These are phyloP conservation scores for Comarum palustre DNA, from an alignment of 306 rosid species.

Conservation along the genomic window DNA sequence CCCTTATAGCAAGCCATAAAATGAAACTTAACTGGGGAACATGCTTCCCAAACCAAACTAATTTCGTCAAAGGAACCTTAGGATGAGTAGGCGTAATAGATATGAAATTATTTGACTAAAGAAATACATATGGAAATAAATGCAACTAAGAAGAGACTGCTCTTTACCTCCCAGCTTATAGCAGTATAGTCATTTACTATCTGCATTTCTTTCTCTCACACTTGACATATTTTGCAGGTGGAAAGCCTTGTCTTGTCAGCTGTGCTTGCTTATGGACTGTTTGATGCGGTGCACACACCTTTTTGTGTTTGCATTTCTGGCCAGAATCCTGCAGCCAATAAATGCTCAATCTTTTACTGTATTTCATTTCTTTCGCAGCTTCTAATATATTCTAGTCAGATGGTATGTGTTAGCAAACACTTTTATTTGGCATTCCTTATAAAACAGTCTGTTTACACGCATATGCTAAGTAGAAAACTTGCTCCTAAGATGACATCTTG, in stretches of 20 bases:
- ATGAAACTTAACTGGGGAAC: no score
- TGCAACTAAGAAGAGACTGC: neutral
- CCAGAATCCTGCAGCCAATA: constrained; percentile 18
- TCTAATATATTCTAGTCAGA: neutral
- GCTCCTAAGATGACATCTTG: neutral
- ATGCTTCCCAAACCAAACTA: no score
- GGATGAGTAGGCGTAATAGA: no score
- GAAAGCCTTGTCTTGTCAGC: constrained; percentile 10
- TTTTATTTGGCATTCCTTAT: neutral
- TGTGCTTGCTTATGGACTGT: constrained; percentile 20
- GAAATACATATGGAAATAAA: no score
- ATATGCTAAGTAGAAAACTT: neutral
- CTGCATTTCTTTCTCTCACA: neutral
- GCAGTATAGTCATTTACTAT: neutral
- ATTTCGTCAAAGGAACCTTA: no score
- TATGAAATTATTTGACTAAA: no score
- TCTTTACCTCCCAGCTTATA: no score
- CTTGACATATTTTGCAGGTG: neutral
- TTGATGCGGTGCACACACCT: neutral
- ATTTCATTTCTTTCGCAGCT: neutral
- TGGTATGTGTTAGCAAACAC: neutral
- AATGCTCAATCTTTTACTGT: constrained; percentile 2
- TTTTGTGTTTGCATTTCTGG: constrained; percentile 14
- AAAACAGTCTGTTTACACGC: neutral
- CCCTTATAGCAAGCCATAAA: no score